Evolutionary conservation across 495 filamentous ascomycete species (phyloP), one percentile per base, ranked within the genome.

Genomic region (Geopyxis carbonaria): DNA sequence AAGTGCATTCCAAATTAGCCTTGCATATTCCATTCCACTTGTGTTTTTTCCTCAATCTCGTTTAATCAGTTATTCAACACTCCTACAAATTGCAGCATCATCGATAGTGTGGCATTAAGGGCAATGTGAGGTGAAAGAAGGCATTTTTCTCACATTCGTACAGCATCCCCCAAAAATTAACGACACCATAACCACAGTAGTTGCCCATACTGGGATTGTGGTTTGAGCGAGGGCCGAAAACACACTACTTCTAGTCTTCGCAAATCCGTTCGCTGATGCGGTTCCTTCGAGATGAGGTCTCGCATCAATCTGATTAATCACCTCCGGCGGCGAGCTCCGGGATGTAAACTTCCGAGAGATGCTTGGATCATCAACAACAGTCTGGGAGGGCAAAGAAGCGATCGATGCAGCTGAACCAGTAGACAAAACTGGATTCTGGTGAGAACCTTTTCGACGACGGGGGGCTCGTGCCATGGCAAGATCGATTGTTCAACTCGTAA

Each of bases 161-260:
- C 89, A 99, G 56, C 89, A 99, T 24, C 89, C 89, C 27, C 91
- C 89, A 56, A 97, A 93, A 33, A 97, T 97, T 40, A 94, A 65
- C 16, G 66, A 72, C n/a, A 83, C 63, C 65, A 92, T 89, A 45
- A 76, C 65, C 21, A 69, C 60, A 30, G 76, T 64, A 40, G 69
- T 70, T 5, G 80, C 61, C 75, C 75, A 77, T 50, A 68, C 68
- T 15, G 78, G 74, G 38, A 84, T 63, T 11, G 70, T 69, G 10
- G 61, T 48, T 40, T 69, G 64, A 0, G 60, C 59, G 3, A 61
- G 55, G 0, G 61, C 64, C 15, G 57, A 46, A 46, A 40, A 56
- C 37, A 30, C 47, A n/a, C n/a, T n/a, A n/a, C n/a, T n/a, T n/a
- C n/a, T n/a, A 51, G 20, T 58, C 38, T 28, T 61, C 23, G 5